Evolutionary conservation across 495 filamentous ascomycete genomes (phyloP).

Genomic region (Penicillium cosmopolitanum): DNA sequence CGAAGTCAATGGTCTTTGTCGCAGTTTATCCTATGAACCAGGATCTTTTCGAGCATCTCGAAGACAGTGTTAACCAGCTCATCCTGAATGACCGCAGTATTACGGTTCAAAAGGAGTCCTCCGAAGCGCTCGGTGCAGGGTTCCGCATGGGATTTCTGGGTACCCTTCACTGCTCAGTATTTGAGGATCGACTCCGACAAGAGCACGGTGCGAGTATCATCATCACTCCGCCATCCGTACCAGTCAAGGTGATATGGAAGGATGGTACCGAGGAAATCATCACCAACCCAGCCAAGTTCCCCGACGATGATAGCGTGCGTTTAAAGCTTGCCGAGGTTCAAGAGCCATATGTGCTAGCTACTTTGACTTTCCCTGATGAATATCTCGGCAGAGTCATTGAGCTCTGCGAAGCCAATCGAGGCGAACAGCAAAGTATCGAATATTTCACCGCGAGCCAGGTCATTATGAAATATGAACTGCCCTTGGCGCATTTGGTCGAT

Average conservation of each 20-base stretch:
- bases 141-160: conserved; percentile 96
- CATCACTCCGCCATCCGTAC: conserved; percentile 94
- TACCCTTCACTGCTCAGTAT: conserved; percentile 95
- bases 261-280: conserved; percentile 75
- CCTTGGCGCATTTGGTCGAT: conserved; percentile 85
- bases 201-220: conserved; percentile 96
- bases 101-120: conserved; percentile 89
- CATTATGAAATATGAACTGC: conserved; percentile 90
- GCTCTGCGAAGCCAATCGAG: conserved; percentile 88
- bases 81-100: conserved; percentile 94
- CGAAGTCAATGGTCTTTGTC: conserved; percentile 98
- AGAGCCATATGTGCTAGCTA: conserved; percentile 85
- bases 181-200: conserved; percentile 93
- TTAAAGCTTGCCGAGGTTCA: conserved; percentile 65
- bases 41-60: conserved; percentile 79
- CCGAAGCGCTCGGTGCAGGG: conserved; percentile 88
- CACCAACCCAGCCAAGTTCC: conserved; percentile 84
- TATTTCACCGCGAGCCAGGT: conserved; percentile 96
- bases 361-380: conserved; percentile 90
- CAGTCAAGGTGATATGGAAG: conserved; percentile 79
- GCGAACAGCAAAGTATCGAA: conserved; percentile 79
- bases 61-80: conserved; percentile 93
- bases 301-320: conserved; percentile 67
- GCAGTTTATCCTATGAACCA: conserved; percentile 94
- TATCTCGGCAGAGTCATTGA: conserved; percentile 94